Evolutionary conservation across 176 grass and related monocot species (phyloP).

Genomic region (Miscanthus lutarioriparius): DNA sequence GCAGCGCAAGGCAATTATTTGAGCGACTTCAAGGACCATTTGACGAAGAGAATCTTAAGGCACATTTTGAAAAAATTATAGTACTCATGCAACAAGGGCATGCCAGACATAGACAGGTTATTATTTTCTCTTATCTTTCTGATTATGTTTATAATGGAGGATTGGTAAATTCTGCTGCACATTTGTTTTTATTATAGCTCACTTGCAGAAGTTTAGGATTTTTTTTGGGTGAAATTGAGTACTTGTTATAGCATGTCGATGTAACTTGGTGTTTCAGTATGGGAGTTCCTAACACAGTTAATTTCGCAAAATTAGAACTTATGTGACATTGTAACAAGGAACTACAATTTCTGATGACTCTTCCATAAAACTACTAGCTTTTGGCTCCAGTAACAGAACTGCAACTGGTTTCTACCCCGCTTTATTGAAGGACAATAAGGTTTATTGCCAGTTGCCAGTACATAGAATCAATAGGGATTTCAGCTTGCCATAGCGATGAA

Average conservation of each 20-base stretch:
- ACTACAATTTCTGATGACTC: neutral
- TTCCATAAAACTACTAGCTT: neutral
- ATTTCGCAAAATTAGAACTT: neutral
- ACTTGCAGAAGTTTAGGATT: neutral
- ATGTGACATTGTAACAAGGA: neutral
- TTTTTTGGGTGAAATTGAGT: neutral
- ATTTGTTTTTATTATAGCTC: conserved; percentile 18
- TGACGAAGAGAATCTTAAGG: conserved; percentile 82
- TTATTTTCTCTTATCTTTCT: conserved; percentile 29
- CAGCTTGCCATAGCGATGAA: neutral
- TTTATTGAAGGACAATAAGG: neutral
- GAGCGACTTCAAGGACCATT: conserved; percentile 88
- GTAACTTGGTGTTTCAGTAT: neutral
- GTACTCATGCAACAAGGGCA: conserved; percentile 61
- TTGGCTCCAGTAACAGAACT: neutral
- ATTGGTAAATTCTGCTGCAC: neutral
- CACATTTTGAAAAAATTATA: conserved; percentile 95
- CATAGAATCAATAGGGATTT: neutral
- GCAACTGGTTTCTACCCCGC: neutral
- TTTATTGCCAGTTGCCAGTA: neutral
- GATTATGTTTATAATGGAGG: neutral
- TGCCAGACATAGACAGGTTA: conserved; percentile 68
- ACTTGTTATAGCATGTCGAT: conserved; percentile 17
- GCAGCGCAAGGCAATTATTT: conserved; percentile 85
- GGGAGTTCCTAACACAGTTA: neutral